Evolutionary conservation across 1,284 basidiomycete genomes (phyloP).

Genomic region (Irpex rosettiformis): DNA sequence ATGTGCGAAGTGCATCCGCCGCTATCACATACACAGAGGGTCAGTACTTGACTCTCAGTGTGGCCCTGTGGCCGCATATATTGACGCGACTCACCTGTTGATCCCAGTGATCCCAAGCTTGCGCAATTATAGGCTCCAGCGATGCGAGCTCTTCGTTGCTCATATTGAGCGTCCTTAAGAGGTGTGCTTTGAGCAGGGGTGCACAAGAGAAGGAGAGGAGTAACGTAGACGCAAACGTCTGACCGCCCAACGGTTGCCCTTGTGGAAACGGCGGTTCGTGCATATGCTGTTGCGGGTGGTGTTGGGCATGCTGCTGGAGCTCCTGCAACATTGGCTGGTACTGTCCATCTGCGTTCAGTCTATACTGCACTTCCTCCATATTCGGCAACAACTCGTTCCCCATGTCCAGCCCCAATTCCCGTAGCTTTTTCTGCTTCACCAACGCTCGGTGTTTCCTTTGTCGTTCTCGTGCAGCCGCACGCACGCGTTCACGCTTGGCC

Average conservation of each 20-base stretch:
- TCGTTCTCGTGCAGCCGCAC: constrained; percentile 69
- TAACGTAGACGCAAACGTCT: constrained; percentile 70
- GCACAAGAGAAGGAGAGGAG: constrained; percentile 70
- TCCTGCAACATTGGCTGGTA: constrained; percentile 57
- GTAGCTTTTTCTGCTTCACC: constrained; percentile 73
- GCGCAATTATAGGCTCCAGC: constrained; percentile 72
- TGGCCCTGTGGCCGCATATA: constrained; percentile 5
- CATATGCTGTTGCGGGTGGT: constrained; percentile 22
- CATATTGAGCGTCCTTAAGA: constrained; percentile 67
- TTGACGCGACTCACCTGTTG: constrained; percentile 49
- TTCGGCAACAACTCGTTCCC: constrained; percentile 59
- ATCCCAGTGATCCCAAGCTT: constrained; percentile 82
- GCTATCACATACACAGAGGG: constrained; percentile 33
- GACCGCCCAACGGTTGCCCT: constrained; percentile 46
- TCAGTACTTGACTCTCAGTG: neutral
- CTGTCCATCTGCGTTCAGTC: constrained; percentile 52
- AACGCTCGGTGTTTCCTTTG: constrained; percentile 75
- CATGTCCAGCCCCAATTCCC: constrained; percentile 74
- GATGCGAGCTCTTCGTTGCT: constrained; percentile 74
- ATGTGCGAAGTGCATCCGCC: constrained; percentile 62
- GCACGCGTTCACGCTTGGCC: constrained; percentile 60
- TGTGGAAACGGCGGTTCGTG: constrained; percentile 35
- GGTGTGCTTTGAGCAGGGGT: constrained; percentile 67
- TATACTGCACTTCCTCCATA: constrained; percentile 60
- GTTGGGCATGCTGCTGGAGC: constrained; percentile 30